Base-by-base conservation (phyloP, 768 basidiomycete species). In the Hysterangium stoloniferum region DNA sequence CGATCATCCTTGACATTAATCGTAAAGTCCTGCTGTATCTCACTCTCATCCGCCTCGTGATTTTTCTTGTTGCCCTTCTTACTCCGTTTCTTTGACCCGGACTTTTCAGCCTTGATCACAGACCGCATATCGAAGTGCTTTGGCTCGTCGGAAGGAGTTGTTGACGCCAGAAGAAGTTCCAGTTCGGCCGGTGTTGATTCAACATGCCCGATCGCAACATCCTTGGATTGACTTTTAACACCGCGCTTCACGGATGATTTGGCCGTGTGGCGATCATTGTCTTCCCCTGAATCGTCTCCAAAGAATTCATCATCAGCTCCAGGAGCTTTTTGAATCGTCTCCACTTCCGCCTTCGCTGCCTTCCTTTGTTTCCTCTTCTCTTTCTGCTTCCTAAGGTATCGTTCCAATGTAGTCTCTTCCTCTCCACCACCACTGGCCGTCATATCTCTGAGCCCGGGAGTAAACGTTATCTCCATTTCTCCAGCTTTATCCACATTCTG, bases 391-490 rank as follows among this genome's bases (percentile, higher is more conserved):
- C 86, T 71, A 65, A 88, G 84, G 66, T 99, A 99, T 59, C 69
- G 81, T 61, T 94, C 91, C 29, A 98, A 66, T 1, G 91, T 88
- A 4, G 87, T 97, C 70, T 95, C 84, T n/a, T 88, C 78, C 45
- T 74, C 73, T 13, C 70, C 71, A 31, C 38, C 57, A 17, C 64
- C 70, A 57, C 72, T 75, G 45, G 58, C 54, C 52, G 64, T 66
- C 55, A 65, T 62, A 43, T 72, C 77, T 52, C 73, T 81, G 33
- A 98, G 69, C 4, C 84, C 95, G 2, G 96, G 90, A 13, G 78
- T 82, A 65, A 99, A 98, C 0, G 95, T 97, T 60, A 99, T 86
- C 68, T 97, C 85, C 87, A 99, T 87, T 52, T 93, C 90, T 7
- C 82, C 75, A 57, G 84, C 80, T 37, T 66, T 71, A 34, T 66